Evolutionary conservation across 306 rosid species (phyloP).

Genomic region (Quercus dentata): DNA sequence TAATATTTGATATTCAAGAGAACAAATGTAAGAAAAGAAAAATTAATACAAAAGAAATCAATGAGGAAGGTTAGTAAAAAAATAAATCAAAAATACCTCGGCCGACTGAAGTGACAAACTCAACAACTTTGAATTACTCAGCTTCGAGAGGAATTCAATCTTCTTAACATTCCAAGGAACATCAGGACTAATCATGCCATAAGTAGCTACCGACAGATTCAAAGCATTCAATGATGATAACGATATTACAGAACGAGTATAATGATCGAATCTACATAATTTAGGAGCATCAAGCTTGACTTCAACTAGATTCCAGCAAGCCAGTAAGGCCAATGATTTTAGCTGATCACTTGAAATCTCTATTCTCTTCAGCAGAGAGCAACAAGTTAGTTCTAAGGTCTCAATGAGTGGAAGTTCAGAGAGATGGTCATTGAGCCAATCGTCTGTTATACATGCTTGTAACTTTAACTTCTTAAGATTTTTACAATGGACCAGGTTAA

Average conservation of each 20-base stretch:
- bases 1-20: not conserved
- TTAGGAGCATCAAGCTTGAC: conserved; percentile 27
- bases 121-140: not conserved
- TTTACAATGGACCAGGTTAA: not conserved
- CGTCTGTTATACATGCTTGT: not conserved
- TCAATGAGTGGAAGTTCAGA: conserved; percentile 31
- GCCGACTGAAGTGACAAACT: not conserved
- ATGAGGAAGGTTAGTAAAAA: not conserved
- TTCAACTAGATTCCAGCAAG: conserved; percentile 11
- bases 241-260: not conserved
- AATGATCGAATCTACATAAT: not conserved
- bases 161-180: not conserved
- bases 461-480: conserved; percentile 6
- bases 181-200: not conserved
- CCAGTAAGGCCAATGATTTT: conserved; percentile 1
- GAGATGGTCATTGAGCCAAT: conserved; percentile 24
- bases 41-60: not conserved
- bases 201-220: not conserved
- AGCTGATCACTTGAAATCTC: conserved; percentile 24
- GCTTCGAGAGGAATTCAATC: conserved; percentile 8
- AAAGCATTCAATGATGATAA: conserved; percentile 1
- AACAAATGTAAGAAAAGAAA: not conserved
- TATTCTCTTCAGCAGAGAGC: conserved; percentile 23
- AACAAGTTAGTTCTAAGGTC: conserved; percentile 5
- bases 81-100: not conserved